Evolutionary conservation across 139 green algal genomes (phyloP), one percentile per base, ranked within the genome.

Genomic region (Chlamydomonas sphaeroides): DNA sequence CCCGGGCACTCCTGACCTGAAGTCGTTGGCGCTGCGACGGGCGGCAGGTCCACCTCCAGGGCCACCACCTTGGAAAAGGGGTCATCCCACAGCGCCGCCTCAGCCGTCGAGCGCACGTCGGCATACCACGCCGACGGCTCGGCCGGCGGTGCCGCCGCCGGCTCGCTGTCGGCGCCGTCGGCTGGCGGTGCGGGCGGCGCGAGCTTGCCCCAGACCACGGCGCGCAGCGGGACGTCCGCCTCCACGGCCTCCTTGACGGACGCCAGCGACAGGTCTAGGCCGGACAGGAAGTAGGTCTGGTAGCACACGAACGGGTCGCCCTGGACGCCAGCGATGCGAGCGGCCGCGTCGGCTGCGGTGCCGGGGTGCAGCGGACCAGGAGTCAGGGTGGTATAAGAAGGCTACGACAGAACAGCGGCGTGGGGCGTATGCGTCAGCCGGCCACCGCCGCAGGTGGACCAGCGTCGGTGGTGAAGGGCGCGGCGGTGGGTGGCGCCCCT

Each of bases 231-330:
- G 39, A 88, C 65, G 20, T 84, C 86, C 30, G 78, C 84, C 15
- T 48, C 69, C 25, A 88, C 61, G 11, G 74, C 80, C 36, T 68
- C 72, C 48, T 53, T n/a, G 7, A 89, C 28, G 0, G 61, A 36
- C 30, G 72, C 83, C 66, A 84, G 73, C 28, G 73, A 66, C 7
- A 41, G 51, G 2, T 38, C 67, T 33, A 93, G 70, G 5, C 83
- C 83, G 51, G 87, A 84, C 36, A 91, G 51, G 49, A 70, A 85
- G 80, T 93, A 93, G 15, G 66, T 57, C 71, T 89, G 83, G 68
- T 93, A 91, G 39, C 68, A 67, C 32, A 72, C 65, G 35, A 77
- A 89, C 20, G 69, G 56, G 23, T 83, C 45, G 57, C 65, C 25
- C 74, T 80, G 74, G 0, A 80, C 59, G n/a, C 15, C n/a, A 1